Conservation (phyloP, 129 eudicot species). For the Cynara cardunculus region DNA sequence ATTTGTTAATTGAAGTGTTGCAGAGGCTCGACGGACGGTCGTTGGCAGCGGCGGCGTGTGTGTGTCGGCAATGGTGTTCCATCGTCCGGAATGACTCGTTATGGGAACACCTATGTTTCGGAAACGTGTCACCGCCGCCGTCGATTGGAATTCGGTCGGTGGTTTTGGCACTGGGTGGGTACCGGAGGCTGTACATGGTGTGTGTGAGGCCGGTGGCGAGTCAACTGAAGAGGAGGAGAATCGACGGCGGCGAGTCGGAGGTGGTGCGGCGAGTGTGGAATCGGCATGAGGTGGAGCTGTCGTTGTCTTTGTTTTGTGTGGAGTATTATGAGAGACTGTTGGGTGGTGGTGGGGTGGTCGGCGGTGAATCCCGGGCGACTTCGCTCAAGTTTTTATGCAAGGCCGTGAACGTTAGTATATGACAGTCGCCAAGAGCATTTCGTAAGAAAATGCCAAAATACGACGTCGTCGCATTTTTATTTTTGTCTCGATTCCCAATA, state of each 20-base stretch:
- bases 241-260: constrained; percentile 33
- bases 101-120: constrained; percentile 93
- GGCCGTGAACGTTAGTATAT: constrained; percentile 51
- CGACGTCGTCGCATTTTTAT: not conserved
- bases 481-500: not conserved
- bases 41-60: constrained; percentile 59
- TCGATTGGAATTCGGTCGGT: constrained; percentile 50
- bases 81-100: constrained; percentile 60
- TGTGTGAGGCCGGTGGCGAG: constrained; percentile 68
- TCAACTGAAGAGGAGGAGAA: constrained; percentile 33
- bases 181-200: constrained; percentile 68
- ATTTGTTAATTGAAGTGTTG: constrained; percentile 61
- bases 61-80: constrained; percentile 72
- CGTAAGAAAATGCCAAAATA: not conserved
- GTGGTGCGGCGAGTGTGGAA: constrained; percentile 48
- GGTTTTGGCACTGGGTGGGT: constrained; percentile 79
- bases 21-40: constrained; percentile 74
- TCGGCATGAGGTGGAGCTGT: constrained; percentile 70
- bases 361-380: constrained; percentile 44
- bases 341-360: constrained; percentile 31
- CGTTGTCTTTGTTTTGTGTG: constrained; percentile 78
- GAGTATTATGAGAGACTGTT: constrained; percentile 80
- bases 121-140: constrained; percentile 48
- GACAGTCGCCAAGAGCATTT: not conserved
- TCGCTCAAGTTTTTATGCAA: constrained; percentile 83